Percentiles rank a stretch among this genome's conserved stretches.
These are phyloP conservation scores for Alternaria sp. DNA, from an alignment of 2,329 filamentous ascomycete species.

Conservation along the genomic window DNA sequence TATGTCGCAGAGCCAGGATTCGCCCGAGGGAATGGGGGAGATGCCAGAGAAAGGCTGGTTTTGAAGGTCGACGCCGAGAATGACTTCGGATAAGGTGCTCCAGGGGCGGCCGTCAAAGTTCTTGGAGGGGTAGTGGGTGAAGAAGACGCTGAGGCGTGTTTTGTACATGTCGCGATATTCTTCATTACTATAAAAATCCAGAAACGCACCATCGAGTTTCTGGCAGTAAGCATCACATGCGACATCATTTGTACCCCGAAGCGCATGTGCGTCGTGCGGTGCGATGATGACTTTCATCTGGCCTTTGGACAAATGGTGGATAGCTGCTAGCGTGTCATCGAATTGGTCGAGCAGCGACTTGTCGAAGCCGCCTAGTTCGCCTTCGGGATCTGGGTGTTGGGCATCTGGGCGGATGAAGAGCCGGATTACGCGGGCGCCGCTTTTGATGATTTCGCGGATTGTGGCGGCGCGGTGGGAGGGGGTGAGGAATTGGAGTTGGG, in stretches of 20 bases:
- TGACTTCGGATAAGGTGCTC: constrained; percentile 39
- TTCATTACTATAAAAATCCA: constrained; percentile 45
- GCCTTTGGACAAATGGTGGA: constrained; percentile 44
- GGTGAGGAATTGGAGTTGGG: constrained; percentile 39
- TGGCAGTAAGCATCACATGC: constrained; percentile 46
- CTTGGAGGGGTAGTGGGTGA: constrained; percentile 44
- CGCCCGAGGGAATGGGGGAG: constrained; percentile 43
- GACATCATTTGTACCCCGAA: constrained; percentile 38
- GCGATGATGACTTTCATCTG: constrained; percentile 46
- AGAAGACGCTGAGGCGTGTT: constrained; percentile 41
- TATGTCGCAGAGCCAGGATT: constrained; percentile 46
- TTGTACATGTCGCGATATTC: constrained; percentile 40
- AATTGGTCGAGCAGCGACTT: constrained; percentile 42
- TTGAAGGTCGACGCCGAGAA: constrained; percentile 45
- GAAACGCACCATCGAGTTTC: constrained; percentile 37
- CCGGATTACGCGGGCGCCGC: constrained; percentile 41
- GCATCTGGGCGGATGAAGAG: constrained; percentile 41
- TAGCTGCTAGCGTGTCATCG: constrained; percentile 44
- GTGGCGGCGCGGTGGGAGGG: constrained; percentile 35
- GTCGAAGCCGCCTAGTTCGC: constrained; percentile 40
- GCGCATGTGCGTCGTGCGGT: constrained; percentile 44
- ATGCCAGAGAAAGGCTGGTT: constrained; percentile 46
- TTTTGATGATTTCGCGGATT: constrained; percentile 39
- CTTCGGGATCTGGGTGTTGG: constrained; percentile 41
- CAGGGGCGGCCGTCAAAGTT: constrained; percentile 43